These are phyloP conservation scores for Metarhizium humberi DNA, from an alignment of 2,329 filamentous ascomycete genomes.

Conservation along the genomic window DNA sequence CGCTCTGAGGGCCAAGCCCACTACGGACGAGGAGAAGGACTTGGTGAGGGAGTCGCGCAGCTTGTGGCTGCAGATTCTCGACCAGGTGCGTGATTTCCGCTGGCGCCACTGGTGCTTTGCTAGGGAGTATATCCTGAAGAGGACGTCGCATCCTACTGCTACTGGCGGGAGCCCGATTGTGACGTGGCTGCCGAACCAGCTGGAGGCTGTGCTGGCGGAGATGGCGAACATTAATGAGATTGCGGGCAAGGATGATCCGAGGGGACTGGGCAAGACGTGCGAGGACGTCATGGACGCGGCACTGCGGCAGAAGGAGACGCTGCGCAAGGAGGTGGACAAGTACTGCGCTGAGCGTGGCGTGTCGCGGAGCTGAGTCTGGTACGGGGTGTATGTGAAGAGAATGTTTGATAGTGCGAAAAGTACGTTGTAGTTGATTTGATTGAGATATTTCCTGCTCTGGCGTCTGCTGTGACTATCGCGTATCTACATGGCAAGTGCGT, in stretches of 20 bases:
- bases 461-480: too few relatives aligned
- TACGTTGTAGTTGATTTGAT: too few relatives aligned
- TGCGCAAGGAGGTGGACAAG: conserved; percentile 66
- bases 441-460: too few relatives aligned
- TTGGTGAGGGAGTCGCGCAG: conserved; percentile 45
- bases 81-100: conserved; percentile 72
- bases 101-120: conserved; percentile 85
- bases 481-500: too few relatives aligned
- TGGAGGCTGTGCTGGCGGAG: conserved; percentile 62
- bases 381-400: too few relatives aligned
- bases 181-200: conserved; percentile 76
- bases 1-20: conserved; percentile 13
- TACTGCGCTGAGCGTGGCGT: conserved; percentile 58
- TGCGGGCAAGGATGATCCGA: conserved; percentile 26
- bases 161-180: conserved; percentile 77
- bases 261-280: conserved; percentile 34
- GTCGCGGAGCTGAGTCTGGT: background rate
- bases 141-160: conserved; percentile 65
- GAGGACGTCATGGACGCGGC: conserved; percentile 60
- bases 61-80: conserved; percentile 55
- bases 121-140: conserved; percentile 74
- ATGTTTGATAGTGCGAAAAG: too few relatives aligned
- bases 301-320: conserved; percentile 51
- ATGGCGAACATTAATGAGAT: conserved; percentile 52
- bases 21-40: conserved; percentile 22